phyloP scores from a whole-genome alignment of 495 filamentous ascomycete species.

The Podospora bellae-mahoneyi region DNA sequence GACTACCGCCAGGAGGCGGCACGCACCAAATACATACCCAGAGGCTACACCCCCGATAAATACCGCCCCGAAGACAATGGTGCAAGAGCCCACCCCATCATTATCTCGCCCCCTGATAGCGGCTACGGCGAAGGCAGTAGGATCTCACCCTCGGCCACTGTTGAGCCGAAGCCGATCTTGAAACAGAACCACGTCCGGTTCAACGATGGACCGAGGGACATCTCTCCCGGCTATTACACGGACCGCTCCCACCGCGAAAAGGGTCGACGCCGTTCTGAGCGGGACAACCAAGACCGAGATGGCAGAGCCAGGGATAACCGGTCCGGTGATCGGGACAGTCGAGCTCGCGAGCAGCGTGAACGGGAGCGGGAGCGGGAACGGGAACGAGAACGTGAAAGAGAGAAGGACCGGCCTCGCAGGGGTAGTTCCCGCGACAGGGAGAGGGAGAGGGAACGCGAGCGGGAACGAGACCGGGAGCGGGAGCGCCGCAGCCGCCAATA shows the following conservation, averaged over 20 bases:
- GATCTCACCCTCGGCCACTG: constrained; percentile 38
- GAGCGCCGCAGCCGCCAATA: constrained; percentile 21
- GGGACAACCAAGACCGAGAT: neutral
- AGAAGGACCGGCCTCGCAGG: neutral
- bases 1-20: constrained; percentile 7
- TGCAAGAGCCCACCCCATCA: constrained; percentile 36
- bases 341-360: constrained; percentile 8
- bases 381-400: constrained; percentile 5
- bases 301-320: neutral
- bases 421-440: constrained; percentile 16
- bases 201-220: constrained; percentile 39
- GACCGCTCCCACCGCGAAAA: constrained; percentile 15
- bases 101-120: constrained; percentile 41
- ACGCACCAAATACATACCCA: constrained; percentile 15
- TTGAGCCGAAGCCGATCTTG: constrained; percentile 48
- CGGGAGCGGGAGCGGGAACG: constrained; percentile 24
- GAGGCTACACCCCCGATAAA: constrained; percentile 9
- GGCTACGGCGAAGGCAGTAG: constrained; percentile 25
- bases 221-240: constrained; percentile 28
- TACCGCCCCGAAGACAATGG: constrained; percentile 26
- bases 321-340: neutral
- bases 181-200: constrained; percentile 49
- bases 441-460: constrained; percentile 17
- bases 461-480: constrained; percentile 22
- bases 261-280: neutral